Evolutionary conservation across 2,329 filamentous ascomycete genomes (phyloP).

Genomic region (Cercospora berteroae): DNA sequence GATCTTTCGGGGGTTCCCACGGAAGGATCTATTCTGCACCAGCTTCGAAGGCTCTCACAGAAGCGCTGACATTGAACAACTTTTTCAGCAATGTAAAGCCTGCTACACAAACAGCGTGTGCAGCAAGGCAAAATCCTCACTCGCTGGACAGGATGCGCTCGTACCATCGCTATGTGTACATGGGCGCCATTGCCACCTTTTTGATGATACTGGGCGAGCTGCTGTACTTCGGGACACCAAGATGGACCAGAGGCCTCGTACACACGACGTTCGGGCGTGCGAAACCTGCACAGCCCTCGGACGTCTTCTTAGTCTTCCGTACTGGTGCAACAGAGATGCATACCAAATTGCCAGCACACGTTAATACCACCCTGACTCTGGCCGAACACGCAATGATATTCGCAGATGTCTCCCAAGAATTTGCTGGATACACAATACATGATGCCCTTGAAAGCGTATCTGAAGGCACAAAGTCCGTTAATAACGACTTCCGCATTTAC

Average conservation of each 20-base stretch:
- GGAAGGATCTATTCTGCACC: neutral
- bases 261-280: neutral
- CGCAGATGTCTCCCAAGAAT: neutral
- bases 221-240: neutral
- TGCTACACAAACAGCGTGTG: neutral
- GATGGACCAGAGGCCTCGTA: neutral
- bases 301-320: slow-evolving; percentile 58
- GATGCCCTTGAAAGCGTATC: neutral
- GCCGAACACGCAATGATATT: neutral
- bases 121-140: neutral
- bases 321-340: slow-evolving; percentile 59
- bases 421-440: neutral
- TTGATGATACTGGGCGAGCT: neutral
- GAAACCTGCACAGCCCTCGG: slow-evolving; percentile 16
- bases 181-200: neutral
- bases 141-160: neutral
- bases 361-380: slow-evolving; percentile 46
- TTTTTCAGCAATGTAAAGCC: neutral
- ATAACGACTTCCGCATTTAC: neutral
- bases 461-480: neutral
- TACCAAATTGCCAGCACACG: slow-evolving; percentile 55
- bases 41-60: neutral
- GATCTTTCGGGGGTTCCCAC: neutral
- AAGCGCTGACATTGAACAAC: neutral
- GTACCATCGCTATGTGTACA: neutral